phyloP scores from a whole-genome alignment of 1,284 basidiomycete species.

The Mrakiaceae sp. region DNA sequence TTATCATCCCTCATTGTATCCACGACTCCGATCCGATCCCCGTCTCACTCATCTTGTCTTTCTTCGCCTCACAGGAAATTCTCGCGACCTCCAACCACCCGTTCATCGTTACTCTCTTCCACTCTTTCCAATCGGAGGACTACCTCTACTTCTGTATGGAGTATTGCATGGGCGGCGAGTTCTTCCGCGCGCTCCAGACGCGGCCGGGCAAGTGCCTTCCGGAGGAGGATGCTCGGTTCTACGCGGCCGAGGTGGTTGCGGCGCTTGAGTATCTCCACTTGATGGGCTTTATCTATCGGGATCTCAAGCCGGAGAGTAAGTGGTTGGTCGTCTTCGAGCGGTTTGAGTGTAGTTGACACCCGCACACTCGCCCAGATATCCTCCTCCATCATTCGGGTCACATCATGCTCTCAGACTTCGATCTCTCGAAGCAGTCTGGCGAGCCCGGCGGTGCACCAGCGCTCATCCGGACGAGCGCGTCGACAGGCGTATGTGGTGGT shows the following conservation, averaged over 20 bases:
- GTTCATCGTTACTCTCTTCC: conserved; percentile 93
- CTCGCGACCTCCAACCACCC: conserved; percentile 92
- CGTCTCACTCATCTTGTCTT: background rate
- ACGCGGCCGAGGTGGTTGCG: conserved; percentile 96
- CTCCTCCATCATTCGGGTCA: conserved; percentile 97
- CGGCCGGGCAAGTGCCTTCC: conserved; percentile 89
- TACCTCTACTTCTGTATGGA: conserved; percentile 98
- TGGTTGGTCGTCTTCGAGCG: conserved; percentile 21
- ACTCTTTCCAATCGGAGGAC: conserved; percentile 95
- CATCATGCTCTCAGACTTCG: conserved; percentile 99
- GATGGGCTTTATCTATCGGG: conserved; percentile 98
- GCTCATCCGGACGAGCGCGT: conserved; percentile 73
- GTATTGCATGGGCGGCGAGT: conserved; percentile 99
- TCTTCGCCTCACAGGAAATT: conserved; percentile 48
- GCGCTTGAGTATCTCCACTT: conserved; percentile 97
- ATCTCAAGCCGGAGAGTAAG: conserved; percentile 98
- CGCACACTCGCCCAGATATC: conserved; percentile 54
- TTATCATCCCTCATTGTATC: background rate
- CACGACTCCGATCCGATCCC: background rate
- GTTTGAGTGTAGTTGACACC: background rate
- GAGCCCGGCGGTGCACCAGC: conserved; percentile 79
- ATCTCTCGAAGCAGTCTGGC: conserved; percentile 89
- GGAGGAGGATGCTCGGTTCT: conserved; percentile 93
- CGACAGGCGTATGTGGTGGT: conserved; percentile 59
- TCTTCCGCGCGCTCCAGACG: conserved; percentile 92